Conservation (phyloP, 2,329 filamentous ascomycete genomes). For the Trichoderma arundinaceum region DNA sequence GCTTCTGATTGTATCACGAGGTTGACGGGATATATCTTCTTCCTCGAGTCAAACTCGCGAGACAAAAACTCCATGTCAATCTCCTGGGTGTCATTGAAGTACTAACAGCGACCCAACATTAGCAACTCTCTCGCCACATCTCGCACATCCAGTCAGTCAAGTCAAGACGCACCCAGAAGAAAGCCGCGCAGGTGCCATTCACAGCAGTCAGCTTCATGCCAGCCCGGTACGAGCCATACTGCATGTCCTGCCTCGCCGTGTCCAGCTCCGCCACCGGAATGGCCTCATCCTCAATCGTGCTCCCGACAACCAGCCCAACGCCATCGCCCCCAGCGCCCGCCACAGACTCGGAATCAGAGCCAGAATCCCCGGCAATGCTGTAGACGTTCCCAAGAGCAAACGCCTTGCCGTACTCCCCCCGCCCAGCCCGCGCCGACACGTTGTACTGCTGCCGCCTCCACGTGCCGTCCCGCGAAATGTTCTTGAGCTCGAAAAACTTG, state of each 20-base stretch:
- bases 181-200: conserved; percentile 74
- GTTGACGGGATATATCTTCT: conserved; percentile 66
- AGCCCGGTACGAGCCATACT: conserved; percentile 73
- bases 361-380: conserved; percentile 33
- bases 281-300: conserved; percentile 53
- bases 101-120: conserved; percentile 56
- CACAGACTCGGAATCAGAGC: conserved; percentile 48
- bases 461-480: conserved; percentile 57
- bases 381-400: conserved; percentile 62
- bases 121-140: too few relatives aligned
- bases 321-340: neutral
- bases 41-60: conserved; percentile 60
- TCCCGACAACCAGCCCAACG: conserved; percentile 62
- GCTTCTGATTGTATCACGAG: conserved; percentile 74
- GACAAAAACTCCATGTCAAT: conserved; percentile 84
- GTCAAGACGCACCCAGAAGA: conserved; percentile 70
- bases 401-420: conserved; percentile 70
- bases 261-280: conserved; percentile 70
- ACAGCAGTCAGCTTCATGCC: conserved; percentile 67
- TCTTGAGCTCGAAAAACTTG: conserved; percentile 66
- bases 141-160: too few relatives aligned
- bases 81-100: conserved; percentile 78
- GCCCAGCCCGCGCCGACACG: conserved; percentile 60
- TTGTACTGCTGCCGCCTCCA: conserved; percentile 74
- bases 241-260: conserved; percentile 63